Evolutionary conservation across 2,329 filamentous ascomycete species (phyloP).

Genomic region (Colletotrichum brevisporum): DNA sequence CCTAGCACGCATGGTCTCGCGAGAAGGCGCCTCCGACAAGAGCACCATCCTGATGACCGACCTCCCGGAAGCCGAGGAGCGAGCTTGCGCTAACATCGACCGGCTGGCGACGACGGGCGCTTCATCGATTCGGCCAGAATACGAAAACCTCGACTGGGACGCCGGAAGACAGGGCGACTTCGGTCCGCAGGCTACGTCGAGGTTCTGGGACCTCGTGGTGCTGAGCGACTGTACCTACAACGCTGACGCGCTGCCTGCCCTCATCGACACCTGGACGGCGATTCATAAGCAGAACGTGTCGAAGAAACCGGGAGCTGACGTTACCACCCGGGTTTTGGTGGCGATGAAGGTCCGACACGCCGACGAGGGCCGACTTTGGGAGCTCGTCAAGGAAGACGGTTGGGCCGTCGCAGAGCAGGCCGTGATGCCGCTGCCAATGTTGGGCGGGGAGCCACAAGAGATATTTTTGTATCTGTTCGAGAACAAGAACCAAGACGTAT

Average conservation of each 20-base stretch:
- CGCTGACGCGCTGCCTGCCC: conserved; percentile 66
- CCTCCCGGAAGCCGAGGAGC: conserved; percentile 66
- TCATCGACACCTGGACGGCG: conserved; percentile 67
- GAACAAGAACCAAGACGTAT: background rate
- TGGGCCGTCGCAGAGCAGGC: conserved; percentile 61
- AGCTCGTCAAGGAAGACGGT: conserved; percentile 58
- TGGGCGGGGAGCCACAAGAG: conserved; percentile 59
- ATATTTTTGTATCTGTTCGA: conserved; percentile 69
- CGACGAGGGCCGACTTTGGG: conserved; percentile 65
- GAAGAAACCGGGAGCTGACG: conserved; percentile 36
- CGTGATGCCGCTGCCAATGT: conserved; percentile 60
- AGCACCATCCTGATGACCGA: conserved; percentile 68
- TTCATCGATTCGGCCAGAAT: conserved; percentile 51
- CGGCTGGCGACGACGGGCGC: conserved; percentile 38
- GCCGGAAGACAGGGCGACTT: conserved; percentile 62
- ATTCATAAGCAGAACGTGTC: conserved; percentile 57
- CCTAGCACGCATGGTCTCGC: conserved; percentile 53
- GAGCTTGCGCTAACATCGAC: conserved; percentile 63
- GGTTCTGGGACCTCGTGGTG: conserved; percentile 66
- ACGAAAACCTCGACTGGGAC: conserved; percentile 72
- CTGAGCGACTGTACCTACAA: conserved; percentile 76
- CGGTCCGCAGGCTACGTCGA: conserved; percentile 54
- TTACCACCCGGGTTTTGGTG: conserved; percentile 62
- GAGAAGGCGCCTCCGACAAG: conserved; percentile 39
- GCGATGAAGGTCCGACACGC: conserved; percentile 70